Evolutionary conservation across 2,329 filamentous ascomycete species (phyloP), one percentile per base, ranked within the genome.

Genomic region (Talaromyces sp.): DNA sequence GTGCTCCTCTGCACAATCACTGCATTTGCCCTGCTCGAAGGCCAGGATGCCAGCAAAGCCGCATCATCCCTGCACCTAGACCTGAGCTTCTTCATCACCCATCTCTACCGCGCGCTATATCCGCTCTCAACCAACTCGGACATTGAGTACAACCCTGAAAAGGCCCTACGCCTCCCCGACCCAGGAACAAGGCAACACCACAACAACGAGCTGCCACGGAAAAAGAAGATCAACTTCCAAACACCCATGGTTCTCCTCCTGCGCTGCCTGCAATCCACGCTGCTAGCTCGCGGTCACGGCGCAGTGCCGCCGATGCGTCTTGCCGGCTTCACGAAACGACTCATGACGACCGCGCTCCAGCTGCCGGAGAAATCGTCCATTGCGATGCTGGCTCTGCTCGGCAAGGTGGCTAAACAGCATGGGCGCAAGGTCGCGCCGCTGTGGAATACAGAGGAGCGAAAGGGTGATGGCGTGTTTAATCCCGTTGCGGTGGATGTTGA

Each of bases 381-480:
- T 66, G 93, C 93, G 0, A 83, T 93, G 59, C 80, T 97, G 4
- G 88, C 88, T 1, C 80, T 99, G 30, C 76, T 98, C 51, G 85
- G 85, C 57, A 89, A 93, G 68, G 85, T 98, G 1, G 85, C 89
- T 0, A 91, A 90, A 74, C 88, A 88, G 2, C 92, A 99, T 73
- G 88, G 88, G 55, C 88, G 87, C 68, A 96, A 93, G 76, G 85
- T 98, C 51, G 85, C 85, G 42, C 86, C 88, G n/a, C 76, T 99
- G 63, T 99, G 95, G 93, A 88, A 96, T 70, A 96, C 92, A 0
- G 93, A 98, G 73, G 95, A 98, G 79, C 84, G 93, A 56, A 90
- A 91, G 73, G 93, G 93, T 7, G 93, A 98, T 72, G 95, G 95
- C 2, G 85, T 88, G 0, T 98, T 91, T 70, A 89, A 93, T 75